Evolutionary conservation across 352 stramenopile species (phyloP).

Genomic region (Phytophthora podocarpi): DNA sequence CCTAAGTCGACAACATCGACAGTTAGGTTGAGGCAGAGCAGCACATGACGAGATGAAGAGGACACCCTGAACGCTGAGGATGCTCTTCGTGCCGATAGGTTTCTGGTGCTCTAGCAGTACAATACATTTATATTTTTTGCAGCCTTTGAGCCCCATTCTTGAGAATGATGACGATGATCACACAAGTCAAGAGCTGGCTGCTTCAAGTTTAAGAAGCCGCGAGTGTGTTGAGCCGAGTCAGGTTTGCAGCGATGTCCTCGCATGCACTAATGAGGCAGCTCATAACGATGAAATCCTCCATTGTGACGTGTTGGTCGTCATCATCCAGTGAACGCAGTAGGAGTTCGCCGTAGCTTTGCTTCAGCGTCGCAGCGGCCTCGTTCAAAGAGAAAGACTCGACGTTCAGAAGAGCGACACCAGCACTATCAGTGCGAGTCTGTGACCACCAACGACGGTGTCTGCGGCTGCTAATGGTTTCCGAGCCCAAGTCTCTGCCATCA

Average conservation of each 20-base stretch:
- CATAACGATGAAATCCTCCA: conserved; percentile 74
- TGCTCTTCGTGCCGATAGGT: no score
- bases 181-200: no score
- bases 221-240: conserved; percentile 59
- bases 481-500: not conserved
- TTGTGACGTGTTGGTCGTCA: conserved; percentile 36
- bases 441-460: conserved; percentile 14
- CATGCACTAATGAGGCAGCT: conserved; percentile 65
- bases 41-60: no score
- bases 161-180: no score
- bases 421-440: conserved; percentile 24
- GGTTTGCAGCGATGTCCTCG: conserved; percentile 54
- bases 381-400: conserved; percentile 67
- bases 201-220: conserved; percentile 55
- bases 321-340: conserved; percentile 37
- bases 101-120: conserved; percentile 9
- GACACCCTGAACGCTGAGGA: not conserved
- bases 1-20: not conserved
- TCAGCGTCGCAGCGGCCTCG: conserved; percentile 46
- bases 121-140: conserved; percentile 24
- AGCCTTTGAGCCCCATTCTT: no score
- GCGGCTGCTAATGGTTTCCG: not conserved
- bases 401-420: conserved; percentile 44
- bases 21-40: conserved; percentile 5
- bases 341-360: conserved; percentile 56